Base-by-base conservation (phyloP, 345 rosid genomes). In the Moringa oleifera region DNA sequence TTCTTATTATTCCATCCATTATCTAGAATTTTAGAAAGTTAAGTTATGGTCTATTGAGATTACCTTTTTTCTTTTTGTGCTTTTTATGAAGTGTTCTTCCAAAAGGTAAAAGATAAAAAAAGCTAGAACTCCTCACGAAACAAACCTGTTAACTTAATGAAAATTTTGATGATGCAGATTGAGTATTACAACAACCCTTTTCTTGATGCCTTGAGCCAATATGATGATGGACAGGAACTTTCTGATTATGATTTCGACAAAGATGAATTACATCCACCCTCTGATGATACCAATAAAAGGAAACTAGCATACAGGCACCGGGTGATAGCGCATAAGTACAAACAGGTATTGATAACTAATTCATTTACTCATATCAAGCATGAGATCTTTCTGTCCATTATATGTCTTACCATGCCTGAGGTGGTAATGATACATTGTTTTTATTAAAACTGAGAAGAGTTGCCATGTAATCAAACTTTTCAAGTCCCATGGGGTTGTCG, bases 131-230 rank as follows among this genome's bases (percentile, higher is more conserved):
- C 6, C n/a, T 33, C 20, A 57, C n/a, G n/a, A 1, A 28, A 37
- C n/a, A 65, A 50, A 17, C 55, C 54, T 61, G 28, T 37, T 53
- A 61, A 31, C 47, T 33, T 33, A 61, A 54, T 33, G 20, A 53
- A 59, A 36, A 19, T 46, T 31, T 56, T 68, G 61, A 15, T 50
- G 51, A 45, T 79, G 79, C 72, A 88, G 98, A 75, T 86, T 71
- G 98, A 88, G 78, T 79, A 82, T 80, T 81, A 80, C 80, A 88
- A 88, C 59, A 83, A 78, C 71, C 96, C 96, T 41, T 88, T 73
- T 72, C 77, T 86, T 66, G 87, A 79, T 64, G 73, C 85, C 15
- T 71, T 83, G 81, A 85, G 65, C 57, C 70, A 70, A 58, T 80
- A 76, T 18, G 96, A 91, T 62, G 92, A 91, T 50, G 96, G 87